These are phyloP conservation scores for Trypanosomatidae sp. DNA, from an alignment of 208 protist genomes.

Conservation along the genomic window DNA sequence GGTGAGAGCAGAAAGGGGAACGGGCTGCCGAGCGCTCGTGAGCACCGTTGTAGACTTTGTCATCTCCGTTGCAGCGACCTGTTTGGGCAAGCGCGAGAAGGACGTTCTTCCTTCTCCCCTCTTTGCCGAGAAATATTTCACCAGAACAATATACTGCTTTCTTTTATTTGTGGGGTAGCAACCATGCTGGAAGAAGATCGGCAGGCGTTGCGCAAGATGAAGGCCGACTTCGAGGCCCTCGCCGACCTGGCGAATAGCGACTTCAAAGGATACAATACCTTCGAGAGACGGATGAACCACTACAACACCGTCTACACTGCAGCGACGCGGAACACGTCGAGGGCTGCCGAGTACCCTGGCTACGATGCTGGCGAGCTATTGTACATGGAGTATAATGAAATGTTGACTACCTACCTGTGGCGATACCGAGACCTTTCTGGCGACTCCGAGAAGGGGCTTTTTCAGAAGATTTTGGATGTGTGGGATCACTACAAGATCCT, in stretches of 20 bases:
- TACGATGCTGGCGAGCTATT: conserved; percentile 75
- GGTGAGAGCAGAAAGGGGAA: background rate
- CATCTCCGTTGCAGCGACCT: background rate
- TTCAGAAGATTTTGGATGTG: conserved; percentile 57
- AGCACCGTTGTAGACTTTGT: background rate
- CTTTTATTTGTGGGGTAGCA: background rate
- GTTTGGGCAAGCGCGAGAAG: background rate
- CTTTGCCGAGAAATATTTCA: background rate
- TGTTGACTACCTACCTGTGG: conserved; percentile 84
- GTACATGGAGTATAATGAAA: conserved; percentile 91
- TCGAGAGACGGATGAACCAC: conserved; percentile 76
- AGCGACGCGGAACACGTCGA: conserved; percentile 66
- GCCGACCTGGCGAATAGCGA: conserved; percentile 62
- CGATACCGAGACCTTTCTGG: conserved; percentile 53
- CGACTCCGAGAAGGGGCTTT: conserved; percentile 56
- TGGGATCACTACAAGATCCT: conserved; percentile 87
- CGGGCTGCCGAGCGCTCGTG: background rate
- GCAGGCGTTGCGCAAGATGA: conserved; percentile 79
- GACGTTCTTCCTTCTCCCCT: too few species aligned
- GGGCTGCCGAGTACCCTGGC: conserved; percentile 45
- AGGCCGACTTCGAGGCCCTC: conserved; percentile 85
- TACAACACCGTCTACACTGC: conserved; percentile 86
- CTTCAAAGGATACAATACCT: conserved; percentile 61
- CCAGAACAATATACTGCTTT: background rate
- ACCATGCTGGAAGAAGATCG: conserved; percentile 83